These are phyloP conservation scores for Rutstroemia sp. DNA, from an alignment of 2,329 filamentous ascomycete genomes.

Conservation along the genomic window DNA sequence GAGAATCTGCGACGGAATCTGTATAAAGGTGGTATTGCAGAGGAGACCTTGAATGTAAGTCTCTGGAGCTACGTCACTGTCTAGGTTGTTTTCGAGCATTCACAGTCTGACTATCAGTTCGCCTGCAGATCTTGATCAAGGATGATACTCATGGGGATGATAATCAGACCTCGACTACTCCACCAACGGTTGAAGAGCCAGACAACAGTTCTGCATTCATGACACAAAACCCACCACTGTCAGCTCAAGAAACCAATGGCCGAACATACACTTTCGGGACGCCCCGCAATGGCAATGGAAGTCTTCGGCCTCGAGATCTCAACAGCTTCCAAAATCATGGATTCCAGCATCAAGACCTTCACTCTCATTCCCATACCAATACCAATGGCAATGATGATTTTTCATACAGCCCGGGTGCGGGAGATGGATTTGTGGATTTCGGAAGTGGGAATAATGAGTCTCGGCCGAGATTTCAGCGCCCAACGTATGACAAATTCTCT, in stretches of 20 bases:
- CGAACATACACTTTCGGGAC: constrained; percentile 21
- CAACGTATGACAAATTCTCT: constrained; percentile 24
- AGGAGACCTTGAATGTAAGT: constrained; percentile 36
- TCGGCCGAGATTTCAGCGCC: constrained; percentile 14
- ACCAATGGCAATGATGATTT: constrained; percentile 18
- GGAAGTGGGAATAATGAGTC: constrained; percentile 20
- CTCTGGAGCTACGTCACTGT: background rate
- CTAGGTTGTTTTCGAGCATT: background rate
- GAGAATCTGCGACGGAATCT: constrained; percentile 41
- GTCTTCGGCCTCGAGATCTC: constrained; percentile 11
- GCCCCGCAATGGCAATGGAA: constrained; percentile 16
- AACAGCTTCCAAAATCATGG: constrained; percentile 16
- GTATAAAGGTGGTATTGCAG: constrained; percentile 39
- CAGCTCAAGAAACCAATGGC: constrained; percentile 11
- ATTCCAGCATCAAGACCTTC: constrained; percentile 11
- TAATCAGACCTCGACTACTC: constrained; percentile 9
- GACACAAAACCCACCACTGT: constrained; percentile 12
- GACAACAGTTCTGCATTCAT: constrained; percentile 13
- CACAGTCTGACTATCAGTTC: constrained; percentile 11
- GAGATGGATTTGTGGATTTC: constrained; percentile 18
- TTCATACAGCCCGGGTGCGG: constrained; percentile 14
- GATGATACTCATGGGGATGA: constrained; percentile 16
- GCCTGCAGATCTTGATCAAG: constrained; percentile 22
- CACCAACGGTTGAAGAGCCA: constrained; percentile 7
- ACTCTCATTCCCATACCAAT: constrained; percentile 13